phyloP scores from a whole-genome alignment of 2,329 filamentous ascomycete species.

The Monosporascus sp. region DNA sequence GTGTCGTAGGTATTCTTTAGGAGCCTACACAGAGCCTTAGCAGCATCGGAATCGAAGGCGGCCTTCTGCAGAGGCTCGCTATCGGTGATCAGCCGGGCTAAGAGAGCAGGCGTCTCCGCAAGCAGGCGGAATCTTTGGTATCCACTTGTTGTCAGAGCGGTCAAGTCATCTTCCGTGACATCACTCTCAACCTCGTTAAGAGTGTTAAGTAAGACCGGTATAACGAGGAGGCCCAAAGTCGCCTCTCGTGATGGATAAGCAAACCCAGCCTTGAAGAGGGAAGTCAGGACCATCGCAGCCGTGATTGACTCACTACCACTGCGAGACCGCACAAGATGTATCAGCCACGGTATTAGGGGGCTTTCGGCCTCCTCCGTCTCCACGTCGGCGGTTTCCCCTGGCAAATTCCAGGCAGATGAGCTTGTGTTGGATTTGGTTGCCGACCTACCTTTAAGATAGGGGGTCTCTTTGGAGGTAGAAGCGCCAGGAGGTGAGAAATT shows the following conservation, averaged over 20 bases:
- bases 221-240: conserved; percentile 59
- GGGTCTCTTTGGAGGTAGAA: conserved; percentile 32
- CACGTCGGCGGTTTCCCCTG: conserved; percentile 25
- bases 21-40: conserved; percentile 41
- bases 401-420: conserved; percentile 17
- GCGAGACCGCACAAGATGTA: conserved; percentile 55
- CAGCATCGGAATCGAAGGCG: conserved; percentile 60
- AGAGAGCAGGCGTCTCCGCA: conserved; percentile 67
- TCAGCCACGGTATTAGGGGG: conserved; percentile 67
- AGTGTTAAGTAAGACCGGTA: conserved; percentile 64
- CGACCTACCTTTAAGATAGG: conserved; percentile 19
- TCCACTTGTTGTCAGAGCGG: conserved; percentile 15
- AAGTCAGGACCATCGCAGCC: conserved; percentile 63
- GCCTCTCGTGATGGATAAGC: conserved; percentile 59
- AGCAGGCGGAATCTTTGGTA: conserved; percentile 47
- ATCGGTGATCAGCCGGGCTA: conserved; percentile 74
- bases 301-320: conserved; percentile 56
- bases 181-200: conserved; percentile 47
- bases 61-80: conserved; percentile 75
- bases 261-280: conserved; percentile 63
- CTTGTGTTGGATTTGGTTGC: conserved; percentile 21
- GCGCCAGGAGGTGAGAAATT: conserved; percentile 50
- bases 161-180: conserved; percentile 29
- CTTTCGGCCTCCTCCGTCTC: conserved; percentile 59
- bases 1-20: conserved; percentile 47